Conservation (phyloP, 805 yeast species). For the Suhomyces kilbournensis region DNA sequence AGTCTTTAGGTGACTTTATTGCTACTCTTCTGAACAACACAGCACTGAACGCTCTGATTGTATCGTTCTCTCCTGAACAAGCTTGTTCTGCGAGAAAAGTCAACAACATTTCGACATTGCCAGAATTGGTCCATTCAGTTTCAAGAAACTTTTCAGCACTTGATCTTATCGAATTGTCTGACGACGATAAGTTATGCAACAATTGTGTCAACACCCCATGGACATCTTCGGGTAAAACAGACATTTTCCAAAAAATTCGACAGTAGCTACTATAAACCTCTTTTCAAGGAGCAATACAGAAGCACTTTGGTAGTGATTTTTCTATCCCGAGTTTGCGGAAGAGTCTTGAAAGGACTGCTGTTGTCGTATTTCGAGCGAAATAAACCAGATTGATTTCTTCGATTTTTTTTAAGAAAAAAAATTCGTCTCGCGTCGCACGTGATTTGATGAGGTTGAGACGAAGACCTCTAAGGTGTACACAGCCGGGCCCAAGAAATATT, state of each 20-base stretch:
- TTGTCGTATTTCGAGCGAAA: slow-evolving; percentile 1
- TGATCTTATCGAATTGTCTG: slow-evolving; percentile 73
- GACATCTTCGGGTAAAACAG: slow-evolving; percentile 57
- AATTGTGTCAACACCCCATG: slow-evolving; percentile 53
- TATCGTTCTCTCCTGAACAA: slow-evolving; percentile 55
- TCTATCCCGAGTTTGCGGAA: background rate
- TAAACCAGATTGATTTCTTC: slow-evolving; percentile 1
- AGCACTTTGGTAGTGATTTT: background rate
- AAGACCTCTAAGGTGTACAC: background rate
- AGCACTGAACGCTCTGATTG: slow-evolving; percentile 71
- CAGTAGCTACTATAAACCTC: background rate
- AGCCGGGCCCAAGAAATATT: background rate
- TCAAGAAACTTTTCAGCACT: slow-evolving; percentile 75
- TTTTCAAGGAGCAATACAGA: background rate
- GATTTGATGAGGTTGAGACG: slow-evolving; percentile 3
- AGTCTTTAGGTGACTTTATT: slow-evolving; percentile 68
- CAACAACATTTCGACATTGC: slow-evolving; percentile 66
- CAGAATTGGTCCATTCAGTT: slow-evolving; percentile 68
- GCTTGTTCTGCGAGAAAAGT: slow-evolving; percentile 82
- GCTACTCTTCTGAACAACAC: slow-evolving; percentile 88
- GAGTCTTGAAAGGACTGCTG: background rate
- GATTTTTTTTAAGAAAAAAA: slow-evolving; percentile 1
- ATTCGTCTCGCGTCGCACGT: background rate
- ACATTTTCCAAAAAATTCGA: slow-evolving; percentile 3
- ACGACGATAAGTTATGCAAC: slow-evolving; percentile 60